These are phyloP conservation scores for Tephrocybe sp. DNA, from an alignment of 768 basidiomycete genomes.

Conservation along the genomic window DNA sequence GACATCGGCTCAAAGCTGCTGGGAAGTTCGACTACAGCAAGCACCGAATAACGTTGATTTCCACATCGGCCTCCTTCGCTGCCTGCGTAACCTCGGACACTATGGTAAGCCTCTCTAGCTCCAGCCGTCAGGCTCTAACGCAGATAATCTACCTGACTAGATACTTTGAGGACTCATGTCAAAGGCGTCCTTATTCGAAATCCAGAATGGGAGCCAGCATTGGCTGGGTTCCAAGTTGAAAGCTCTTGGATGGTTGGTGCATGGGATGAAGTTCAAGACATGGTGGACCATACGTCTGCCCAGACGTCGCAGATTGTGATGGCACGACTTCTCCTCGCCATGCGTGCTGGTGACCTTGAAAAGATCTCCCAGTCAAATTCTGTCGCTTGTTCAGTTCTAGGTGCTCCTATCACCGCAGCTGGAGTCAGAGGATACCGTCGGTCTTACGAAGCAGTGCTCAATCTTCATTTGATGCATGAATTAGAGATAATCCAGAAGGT, in stretches of 20 bases:
- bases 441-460: constrained; percentile 81
- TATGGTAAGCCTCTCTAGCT: constrained; percentile 60
- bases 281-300: constrained; percentile 48
- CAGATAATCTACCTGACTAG: constrained; percentile 39
- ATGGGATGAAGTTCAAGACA: constrained; percentile 76
- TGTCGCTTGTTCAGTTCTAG: constrained; percentile 69
- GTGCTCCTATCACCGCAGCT: constrained; percentile 77
- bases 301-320: constrained; percentile 66
- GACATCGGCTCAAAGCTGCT: constrained; percentile 99
- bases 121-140: not conserved
- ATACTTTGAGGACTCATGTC: constrained; percentile 93
- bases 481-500: constrained; percentile 63
- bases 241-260: constrained; percentile 96
- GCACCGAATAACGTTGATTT: constrained; percentile 85
- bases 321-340: constrained; percentile 76
- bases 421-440: constrained; percentile 80
- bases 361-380: constrained; percentile 50
- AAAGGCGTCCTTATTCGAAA: constrained; percentile 83
- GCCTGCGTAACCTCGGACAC: constrained; percentile 92
- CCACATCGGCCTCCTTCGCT: constrained; percentile 87
- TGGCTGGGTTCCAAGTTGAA: constrained; percentile 87
- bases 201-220: constrained; percentile 74
- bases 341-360: constrained; percentile 52
- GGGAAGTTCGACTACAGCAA: constrained; percentile 93
- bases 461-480: constrained; percentile 86